phyloP scores from a whole-genome alignment of 495 filamentous ascomycete species.

The Penicillium antarcticum region DNA sequence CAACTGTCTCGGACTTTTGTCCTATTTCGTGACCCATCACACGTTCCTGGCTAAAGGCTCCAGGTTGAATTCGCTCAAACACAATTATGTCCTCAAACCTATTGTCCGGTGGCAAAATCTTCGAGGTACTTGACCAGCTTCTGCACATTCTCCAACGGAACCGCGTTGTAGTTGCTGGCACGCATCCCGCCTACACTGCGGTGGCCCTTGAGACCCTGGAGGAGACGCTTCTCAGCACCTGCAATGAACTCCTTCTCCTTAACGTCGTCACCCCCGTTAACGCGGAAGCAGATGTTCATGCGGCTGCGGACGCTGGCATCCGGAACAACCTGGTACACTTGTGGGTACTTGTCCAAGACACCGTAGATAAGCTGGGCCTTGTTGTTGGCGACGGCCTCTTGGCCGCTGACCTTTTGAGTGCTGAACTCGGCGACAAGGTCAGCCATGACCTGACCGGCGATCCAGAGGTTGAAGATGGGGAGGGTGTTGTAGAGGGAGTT shows the following conservation, averaged over 20 bases:
- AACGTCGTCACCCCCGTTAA: slow-evolving; percentile 51
- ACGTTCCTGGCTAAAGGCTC: slow-evolving; percentile 5
- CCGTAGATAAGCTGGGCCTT: slow-evolving; percentile 76
- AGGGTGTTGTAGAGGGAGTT: slow-evolving; percentile 93
- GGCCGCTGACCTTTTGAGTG: slow-evolving; percentile 57
- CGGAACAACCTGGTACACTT: slow-evolving; percentile 70
- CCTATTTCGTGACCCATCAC: slow-evolving; percentile 11
- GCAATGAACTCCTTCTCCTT: slow-evolving; percentile 76
- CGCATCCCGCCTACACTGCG: slow-evolving; percentile 67
- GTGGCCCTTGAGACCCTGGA: slow-evolving; percentile 79
- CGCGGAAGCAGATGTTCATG: slow-evolving; percentile 92
- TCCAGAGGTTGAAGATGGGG: slow-evolving; percentile 89
- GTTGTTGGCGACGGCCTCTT: slow-evolving; percentile 62
- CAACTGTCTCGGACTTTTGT: slow-evolving; percentile 13
- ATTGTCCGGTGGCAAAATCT: slow-evolving; percentile 47
- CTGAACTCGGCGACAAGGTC: slow-evolving; percentile 57
- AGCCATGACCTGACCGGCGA: slow-evolving; percentile 80
- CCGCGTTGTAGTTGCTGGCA: slow-evolving; percentile 57
- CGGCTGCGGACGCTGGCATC: slow-evolving; percentile 68
- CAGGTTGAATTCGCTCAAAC: slow-evolving; percentile 14
- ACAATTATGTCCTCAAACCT: slow-evolving; percentile 6
- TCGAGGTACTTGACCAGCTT: slow-evolving; percentile 59
- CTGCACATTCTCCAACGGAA: slow-evolving; percentile 56
- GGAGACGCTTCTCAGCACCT: slow-evolving; percentile 49
- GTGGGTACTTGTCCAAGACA: slow-evolving; percentile 66